A percentile compares a stretch with the other conserved stretches of the same genome.
These are phyloP conservation scores for Litchi chinensis DNA, from an alignment of 345 rosid genomes.

Conservation along the genomic window DNA sequence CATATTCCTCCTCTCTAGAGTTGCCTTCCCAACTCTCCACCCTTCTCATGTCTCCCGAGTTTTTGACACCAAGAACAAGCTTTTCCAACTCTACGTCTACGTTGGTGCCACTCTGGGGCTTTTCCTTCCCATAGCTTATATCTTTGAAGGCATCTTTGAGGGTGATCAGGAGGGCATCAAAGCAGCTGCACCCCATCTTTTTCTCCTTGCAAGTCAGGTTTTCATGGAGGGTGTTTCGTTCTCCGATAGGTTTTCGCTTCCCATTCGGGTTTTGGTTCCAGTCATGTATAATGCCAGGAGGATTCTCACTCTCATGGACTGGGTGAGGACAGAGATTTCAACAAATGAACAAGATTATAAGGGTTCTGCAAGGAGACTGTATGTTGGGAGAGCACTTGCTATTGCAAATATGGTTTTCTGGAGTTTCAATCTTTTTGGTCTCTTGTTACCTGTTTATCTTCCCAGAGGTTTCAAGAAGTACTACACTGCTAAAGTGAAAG, in stretches of 20 bases:
- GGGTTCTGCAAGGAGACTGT: constrained; percentile 48
- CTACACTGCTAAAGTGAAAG: constrained; percentile 42
- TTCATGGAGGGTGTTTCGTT: constrained; percentile 86
- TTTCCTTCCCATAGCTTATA: constrained; percentile 64
- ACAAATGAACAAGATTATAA: constrained; percentile 27
- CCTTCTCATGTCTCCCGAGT: constrained; percentile 38
- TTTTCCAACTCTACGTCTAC: constrained; percentile 50
- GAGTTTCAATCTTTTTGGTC: constrained; percentile 86
- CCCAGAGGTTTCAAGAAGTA: constrained; percentile 78
- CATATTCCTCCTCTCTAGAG: constrained; percentile 59
- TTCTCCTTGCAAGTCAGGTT: constrained; percentile 72
- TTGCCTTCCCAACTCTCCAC: constrained; percentile 55
- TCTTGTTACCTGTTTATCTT: constrained; percentile 80
- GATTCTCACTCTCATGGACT: constrained; percentile 60
- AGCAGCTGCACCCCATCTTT: constrained; percentile 84
- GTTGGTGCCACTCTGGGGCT: constrained; percentile 62
- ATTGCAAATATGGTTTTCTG: constrained; percentile 70
- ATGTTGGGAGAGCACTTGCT: constrained; percentile 63
- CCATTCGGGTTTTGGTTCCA: constrained; percentile 75
- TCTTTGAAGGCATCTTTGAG: constrained; percentile 69
- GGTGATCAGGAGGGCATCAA: constrained; percentile 70
- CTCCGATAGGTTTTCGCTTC: constrained; percentile 62
- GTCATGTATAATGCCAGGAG: constrained; percentile 75
- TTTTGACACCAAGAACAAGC: constrained; percentile 44
- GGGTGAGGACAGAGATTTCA: constrained; percentile 57